phyloP scores from a whole-genome alignment of 2,329 filamentous ascomycete genomes.

The Ophiostoma sp. region DNA sequence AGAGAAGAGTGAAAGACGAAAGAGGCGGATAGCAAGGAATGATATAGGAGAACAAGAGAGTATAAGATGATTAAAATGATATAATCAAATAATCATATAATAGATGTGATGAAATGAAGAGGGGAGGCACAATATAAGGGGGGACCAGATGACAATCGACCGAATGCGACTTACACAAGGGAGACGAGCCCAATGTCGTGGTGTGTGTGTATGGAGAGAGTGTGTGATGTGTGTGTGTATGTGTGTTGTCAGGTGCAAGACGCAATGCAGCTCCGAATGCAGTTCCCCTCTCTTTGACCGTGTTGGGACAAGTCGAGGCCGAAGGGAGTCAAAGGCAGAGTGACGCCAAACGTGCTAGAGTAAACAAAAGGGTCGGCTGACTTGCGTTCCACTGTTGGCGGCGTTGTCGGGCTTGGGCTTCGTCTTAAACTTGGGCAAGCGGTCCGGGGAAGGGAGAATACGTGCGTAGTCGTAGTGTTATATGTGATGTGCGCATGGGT shows the following conservation, averaged over 20 bases:
- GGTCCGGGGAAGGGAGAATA: neutral
- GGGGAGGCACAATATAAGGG: slow-evolving; percentile 1
- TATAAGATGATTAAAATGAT: neutral
- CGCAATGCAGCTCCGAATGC: slow-evolving; percentile 9
- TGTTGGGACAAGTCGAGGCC: neutral
- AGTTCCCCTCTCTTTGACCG: slow-evolving; percentile 7
- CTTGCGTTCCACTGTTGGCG: slow-evolving; percentile 1
- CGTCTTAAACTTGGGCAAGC: neutral
- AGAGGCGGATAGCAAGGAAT: no score
- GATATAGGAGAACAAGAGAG: no score
- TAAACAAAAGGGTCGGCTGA: slow-evolving; percentile 5
- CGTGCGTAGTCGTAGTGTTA: no score
- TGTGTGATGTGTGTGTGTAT: neutral
- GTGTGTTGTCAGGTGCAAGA: slow-evolving; percentile 9
- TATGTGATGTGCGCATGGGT: neutral
- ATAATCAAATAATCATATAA: neutral
- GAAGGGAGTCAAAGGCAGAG: neutral
- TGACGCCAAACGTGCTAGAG: neutral
- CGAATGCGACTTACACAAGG: slow-evolving; percentile 6
- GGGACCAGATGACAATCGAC: slow-evolving; percentile 9
- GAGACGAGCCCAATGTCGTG: slow-evolving; percentile 5
- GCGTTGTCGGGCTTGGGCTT: no score
- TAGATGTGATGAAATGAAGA: neutral
- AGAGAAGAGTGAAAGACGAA: no score
- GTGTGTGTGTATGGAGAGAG: neutral